Base-by-base conservation (phyloP, 805 yeast species). In the Wickerhamomyces subpelliculosus region DNA sequence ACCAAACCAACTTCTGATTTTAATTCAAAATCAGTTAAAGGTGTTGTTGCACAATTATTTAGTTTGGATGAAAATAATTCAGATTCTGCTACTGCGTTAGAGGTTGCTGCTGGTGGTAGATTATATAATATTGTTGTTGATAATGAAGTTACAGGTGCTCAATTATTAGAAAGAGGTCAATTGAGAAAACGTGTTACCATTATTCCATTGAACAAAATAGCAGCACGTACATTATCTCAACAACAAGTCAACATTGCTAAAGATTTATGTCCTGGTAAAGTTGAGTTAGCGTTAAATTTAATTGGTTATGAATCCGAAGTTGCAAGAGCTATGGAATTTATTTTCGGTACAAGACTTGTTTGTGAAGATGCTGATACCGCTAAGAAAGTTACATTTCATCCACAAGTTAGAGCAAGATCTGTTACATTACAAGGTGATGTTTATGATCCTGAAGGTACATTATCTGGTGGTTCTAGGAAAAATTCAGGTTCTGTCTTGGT, bases 361-460 rank as follows among this genome's bases (percentile, higher is more conserved):
- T 93, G 98, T 62, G 65, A 77, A 16, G 94, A 88, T 60, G 84
- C 96, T 0, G 81, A 83, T 13, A 79, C 95, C 0, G 97, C 98
- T 0, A 83, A 89, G 48, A 68, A 70, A 34, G 83, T 93, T n/a
- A 86, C 97, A 0, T 87, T 88, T 57, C 79, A 89, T 56, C 93
- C 90, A 1, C 72, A 76, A 38, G 78, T 90, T 13, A 71, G 86
- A 45, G 70, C 89, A 1, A 78, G 88, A 51, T 80, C 94, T 23
- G 87, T 94, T 13, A 93, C 99, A 0, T 58, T 84, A 25, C 89
- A 88, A 38, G 99, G 98, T 36, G 98, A 93, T 58, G 73, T 82
- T 10, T 93, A 89, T 61, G 98, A 93, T 55, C 98, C 98, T 0
- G 87, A 83, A 47, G 99, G 99, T 13, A 85, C 95, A 8, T 66